These are phyloP conservation scores for Fusarium austroafricanum DNA, from an alignment of 2,329 filamentous ascomycete genomes.

Conservation along the genomic window DNA sequence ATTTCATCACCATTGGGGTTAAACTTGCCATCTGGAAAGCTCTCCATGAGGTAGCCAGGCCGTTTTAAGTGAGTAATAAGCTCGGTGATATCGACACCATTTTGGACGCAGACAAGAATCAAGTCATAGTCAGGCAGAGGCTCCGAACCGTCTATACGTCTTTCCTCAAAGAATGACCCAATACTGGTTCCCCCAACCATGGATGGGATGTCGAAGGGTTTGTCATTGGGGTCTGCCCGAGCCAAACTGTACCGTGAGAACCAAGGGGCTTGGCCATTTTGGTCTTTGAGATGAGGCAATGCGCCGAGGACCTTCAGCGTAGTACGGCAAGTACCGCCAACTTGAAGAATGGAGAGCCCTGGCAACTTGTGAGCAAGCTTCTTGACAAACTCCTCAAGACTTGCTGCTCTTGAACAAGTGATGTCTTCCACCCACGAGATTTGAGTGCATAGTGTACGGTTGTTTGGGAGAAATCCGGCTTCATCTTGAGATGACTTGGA, in stretches of 20 bases:
- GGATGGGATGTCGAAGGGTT: slow-evolving; percentile 5
- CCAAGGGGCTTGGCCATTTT: slow-evolving; percentile 42
- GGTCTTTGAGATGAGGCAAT: slow-evolving; percentile 40
- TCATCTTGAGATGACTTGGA: slow-evolving; percentile 40
- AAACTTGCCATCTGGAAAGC: background rate
- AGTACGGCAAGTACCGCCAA: slow-evolving; percentile 47
- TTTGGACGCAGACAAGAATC: slow-evolving; percentile 44
- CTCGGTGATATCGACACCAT: slow-evolving; percentile 16
- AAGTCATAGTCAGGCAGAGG: slow-evolving; percentile 50
- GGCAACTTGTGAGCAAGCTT: slow-evolving; percentile 56
- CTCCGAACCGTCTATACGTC: slow-evolving; percentile 35
- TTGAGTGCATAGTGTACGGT: slow-evolving; percentile 62
- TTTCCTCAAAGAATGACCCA: slow-evolving; percentile 47
- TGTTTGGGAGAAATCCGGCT: slow-evolving; percentile 58
- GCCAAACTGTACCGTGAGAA: slow-evolving; percentile 52
- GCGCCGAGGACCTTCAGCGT: slow-evolving; percentile 43
- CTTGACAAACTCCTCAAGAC: slow-evolving; percentile 46
- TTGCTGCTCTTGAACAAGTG: slow-evolving; percentile 36
- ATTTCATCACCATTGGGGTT: background rate
- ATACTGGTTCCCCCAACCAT: slow-evolving; percentile 27
- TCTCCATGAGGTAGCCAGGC: slow-evolving; percentile 47
- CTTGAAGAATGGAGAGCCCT: slow-evolving; percentile 53
- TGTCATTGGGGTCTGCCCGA: slow-evolving; percentile 15
- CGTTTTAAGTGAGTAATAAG: slow-evolving; percentile 44
- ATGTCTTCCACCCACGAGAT: slow-evolving; percentile 60